Conservation (phyloP, 805 yeast genomes). For the Ogataea wickerhamii region DNA sequence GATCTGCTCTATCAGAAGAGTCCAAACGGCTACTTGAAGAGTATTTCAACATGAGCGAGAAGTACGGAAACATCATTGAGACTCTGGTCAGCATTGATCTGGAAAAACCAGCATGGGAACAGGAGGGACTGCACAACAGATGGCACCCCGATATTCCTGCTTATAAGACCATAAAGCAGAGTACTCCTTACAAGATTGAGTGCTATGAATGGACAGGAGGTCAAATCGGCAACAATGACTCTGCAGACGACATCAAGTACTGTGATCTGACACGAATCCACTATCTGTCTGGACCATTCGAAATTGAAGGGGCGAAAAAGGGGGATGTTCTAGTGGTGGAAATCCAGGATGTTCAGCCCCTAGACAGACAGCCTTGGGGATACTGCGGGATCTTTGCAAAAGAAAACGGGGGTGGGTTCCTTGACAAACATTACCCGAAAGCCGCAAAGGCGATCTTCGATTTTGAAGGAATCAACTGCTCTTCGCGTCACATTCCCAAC, state of each 20-base stretch:
- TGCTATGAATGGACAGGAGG: constrained; percentile 56
- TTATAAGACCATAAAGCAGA: constrained; percentile 36
- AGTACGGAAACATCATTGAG: constrained; percentile 29
- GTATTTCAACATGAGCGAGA: too few relatives aligned
- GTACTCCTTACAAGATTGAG: constrained; percentile 45
- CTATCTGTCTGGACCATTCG: constrained; percentile 48
- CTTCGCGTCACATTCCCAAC: constrained; percentile 49
- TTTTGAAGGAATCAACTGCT: constrained; percentile 47
- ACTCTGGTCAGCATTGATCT: constrained; percentile 41
- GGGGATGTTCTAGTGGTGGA: constrained; percentile 50
- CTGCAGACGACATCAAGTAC: constrained; percentile 45
- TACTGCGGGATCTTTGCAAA: constrained; percentile 47
- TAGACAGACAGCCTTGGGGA: constrained; percentile 53
- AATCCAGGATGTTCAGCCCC: constrained; percentile 50
- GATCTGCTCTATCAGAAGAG: too few relatives aligned
- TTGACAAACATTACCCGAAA: constrained; percentile 46
- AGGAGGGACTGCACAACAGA: constrained; percentile 46
- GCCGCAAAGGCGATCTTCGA: constrained; percentile 52
- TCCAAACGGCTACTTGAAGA: too few relatives aligned
- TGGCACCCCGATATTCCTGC: constrained; percentile 53
- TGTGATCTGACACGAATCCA: constrained; percentile 45
- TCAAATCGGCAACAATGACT: constrained; percentile 44
- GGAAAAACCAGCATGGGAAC: constrained; percentile 42
- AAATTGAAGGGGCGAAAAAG: constrained; percentile 41
- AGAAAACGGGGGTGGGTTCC: constrained; percentile 49